phyloP scores from a whole-genome alignment of 1,139 yeast genomes.

The Chernovozyma sophiae-reginae region DNA sequence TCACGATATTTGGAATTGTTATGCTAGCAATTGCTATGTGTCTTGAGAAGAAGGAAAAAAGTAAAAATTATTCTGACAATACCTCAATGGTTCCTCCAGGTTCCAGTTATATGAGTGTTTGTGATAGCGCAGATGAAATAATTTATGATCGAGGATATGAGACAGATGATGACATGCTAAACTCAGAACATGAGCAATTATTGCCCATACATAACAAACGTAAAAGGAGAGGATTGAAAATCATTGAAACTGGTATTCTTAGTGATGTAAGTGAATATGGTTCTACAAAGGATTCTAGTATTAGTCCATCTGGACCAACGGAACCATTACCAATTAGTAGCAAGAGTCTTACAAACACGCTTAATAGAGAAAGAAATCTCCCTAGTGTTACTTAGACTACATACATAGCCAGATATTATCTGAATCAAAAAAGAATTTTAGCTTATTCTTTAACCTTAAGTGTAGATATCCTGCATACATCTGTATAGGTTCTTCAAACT shows the following conservation, averaged over 20 bases:
- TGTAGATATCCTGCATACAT: too few species aligned
- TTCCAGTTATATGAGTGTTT: conserved; percentile 36
- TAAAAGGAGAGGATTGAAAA: conserved; percentile 12
- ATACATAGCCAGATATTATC: too few species aligned
- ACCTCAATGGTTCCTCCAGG: not conserved
- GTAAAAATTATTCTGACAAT: conserved; percentile 5
- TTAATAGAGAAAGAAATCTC: conserved; percentile 33
- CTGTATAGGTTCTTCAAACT: too few species aligned
- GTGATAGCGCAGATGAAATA: conserved; percentile 25
- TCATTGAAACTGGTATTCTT: not conserved
- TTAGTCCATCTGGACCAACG: conserved; percentile 4
- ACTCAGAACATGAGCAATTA: conserved; percentile 30
- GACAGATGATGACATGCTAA: conserved; percentile 39
- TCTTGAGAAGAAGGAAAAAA: conserved; percentile 19
- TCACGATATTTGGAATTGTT: conserved; percentile 35
- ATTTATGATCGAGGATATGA: conserved; percentile 41
- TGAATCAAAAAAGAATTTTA: too few species aligned
- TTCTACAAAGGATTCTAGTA: conserved; percentile 13
- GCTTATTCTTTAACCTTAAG: too few species aligned
- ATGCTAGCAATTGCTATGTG: conserved; percentile 26
- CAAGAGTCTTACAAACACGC: conserved; percentile 18
- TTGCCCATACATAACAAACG: conserved; percentile 22
- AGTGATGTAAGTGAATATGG: conserved; percentile 13
- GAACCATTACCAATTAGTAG: conserved; percentile 22
- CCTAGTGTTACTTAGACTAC: conserved; percentile 20